Evolutionary conservation across 1,139 yeast genomes (phyloP), one percentile per base, ranked within the genome.

Genomic region (Zygosaccharomyces sapae): DNA sequence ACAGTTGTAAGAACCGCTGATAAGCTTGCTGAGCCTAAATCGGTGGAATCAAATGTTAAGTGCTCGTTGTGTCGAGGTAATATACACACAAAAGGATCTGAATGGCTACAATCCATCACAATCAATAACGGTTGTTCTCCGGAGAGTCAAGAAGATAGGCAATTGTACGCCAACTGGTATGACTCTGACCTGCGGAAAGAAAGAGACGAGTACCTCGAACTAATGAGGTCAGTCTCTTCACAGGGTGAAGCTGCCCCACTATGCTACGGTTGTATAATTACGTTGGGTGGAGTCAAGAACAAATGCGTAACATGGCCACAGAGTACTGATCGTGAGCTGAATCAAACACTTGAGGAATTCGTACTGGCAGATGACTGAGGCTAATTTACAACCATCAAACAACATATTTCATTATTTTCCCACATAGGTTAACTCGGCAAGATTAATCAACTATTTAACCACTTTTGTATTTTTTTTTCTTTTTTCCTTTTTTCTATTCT

Each of bases 1-100:
- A 90, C 98, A 0, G 97, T 92, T 16, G 90, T 89, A 9, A 82
- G 87, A 54, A 90, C 96, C 0, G 96, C 95, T 8, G 83, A 82
- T 44, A 90, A 92, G 64, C 69, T 92, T 43, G 80, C 79, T 1
- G 75, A 76, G 7, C 88, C 87, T 0, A 37, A 31, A 8, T 25
- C 10, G 3, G 63, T 46, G 29, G 48, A 47, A 16, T 45, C 47
- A 10, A 50, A 54, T 30, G 49, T 34, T 3, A 44, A 56, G 5
- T 86, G 94, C 65, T 67, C 68, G 34, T 59, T 81, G 0, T 84
- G 90, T 63, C 74, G 73, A 7, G 71, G 68, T 22, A 67, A 65
- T 3, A 73, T 83, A 4, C 76, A 76, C 54, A 72, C 73, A 37
- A 76, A 81, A 55, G 86, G 94, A 0, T 70, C 76, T 43, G 65